Conservation (phyloP, 208 protist genomes). For the Trypanosoma boissoni region DNA sequence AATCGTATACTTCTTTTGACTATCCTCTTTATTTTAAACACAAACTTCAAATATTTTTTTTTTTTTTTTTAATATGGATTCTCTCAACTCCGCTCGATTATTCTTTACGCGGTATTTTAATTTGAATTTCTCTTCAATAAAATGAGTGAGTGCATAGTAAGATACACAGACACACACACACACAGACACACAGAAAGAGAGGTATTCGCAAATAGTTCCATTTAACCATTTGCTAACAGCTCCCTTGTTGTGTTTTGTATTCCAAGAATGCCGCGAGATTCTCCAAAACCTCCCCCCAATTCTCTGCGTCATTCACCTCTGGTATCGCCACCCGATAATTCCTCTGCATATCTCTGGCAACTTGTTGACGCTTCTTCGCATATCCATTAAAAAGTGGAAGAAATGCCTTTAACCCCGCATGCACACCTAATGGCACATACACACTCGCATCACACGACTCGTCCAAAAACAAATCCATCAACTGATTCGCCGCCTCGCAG, state of each 20-base stretch:
- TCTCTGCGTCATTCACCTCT: constrained; percentile 37
- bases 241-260: constrained; percentile 60
- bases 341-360: constrained; percentile 39
- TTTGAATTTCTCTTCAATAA: no score
- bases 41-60: neutral
- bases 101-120: no score
- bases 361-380: constrained; percentile 43
- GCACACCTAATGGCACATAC: constrained; percentile 63
- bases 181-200: no score
- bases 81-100: no score
- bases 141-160: no score
- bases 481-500: constrained; percentile 74
- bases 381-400: constrained; percentile 37
- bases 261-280: constrained; percentile 69
- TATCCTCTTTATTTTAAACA: no score
- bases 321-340: constrained; percentile 30
- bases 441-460: constrained; percentile 56
- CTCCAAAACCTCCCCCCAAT: constrained; percentile 64
- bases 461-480: constrained; percentile 77
- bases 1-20: no score
- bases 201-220: no score
- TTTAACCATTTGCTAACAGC: constrained; percentile 18
- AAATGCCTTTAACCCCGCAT: constrained; percentile 36
- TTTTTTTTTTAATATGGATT: constrained; percentile 28
- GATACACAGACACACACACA: no score